phyloP scores from a whole-genome alignment of 208 protist genomes.

The Porcisia deanei region DNA sequence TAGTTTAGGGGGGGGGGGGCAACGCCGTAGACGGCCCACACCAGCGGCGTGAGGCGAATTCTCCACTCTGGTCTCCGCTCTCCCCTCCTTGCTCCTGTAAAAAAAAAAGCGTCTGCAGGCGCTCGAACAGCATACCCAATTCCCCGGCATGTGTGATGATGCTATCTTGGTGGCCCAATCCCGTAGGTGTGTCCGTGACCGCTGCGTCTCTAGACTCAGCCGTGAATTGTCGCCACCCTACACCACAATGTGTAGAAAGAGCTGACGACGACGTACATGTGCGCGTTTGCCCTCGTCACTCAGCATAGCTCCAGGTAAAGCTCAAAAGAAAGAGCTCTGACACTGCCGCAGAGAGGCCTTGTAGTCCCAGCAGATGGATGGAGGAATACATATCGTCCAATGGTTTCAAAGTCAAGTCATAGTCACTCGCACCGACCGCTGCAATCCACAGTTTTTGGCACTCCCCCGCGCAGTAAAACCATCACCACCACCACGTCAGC shows the following conservation, averaged over 20 bases:
- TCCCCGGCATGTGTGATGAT: neutral
- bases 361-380: neutral
- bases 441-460: neutral
- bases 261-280: constrained; percentile 51
- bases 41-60: constrained; percentile 29
- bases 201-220: constrained; percentile 2
- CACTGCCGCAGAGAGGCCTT: constrained; percentile 5
- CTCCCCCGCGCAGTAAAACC: constrained; percentile 29
- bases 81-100: neutral
- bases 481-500: constrained; percentile 42
- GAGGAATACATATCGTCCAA: neutral
- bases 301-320: constrained; percentile 49
- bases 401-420: neutral
- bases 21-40: constrained; percentile 42
- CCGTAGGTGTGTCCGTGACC: neutral
- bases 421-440: neutral
- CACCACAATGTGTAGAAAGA: constrained; percentile 48
- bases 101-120: constrained; percentile 18
- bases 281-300: constrained; percentile 50
- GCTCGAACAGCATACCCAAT: neutral
- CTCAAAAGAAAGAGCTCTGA: constrained; percentile 38
- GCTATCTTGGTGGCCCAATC: neutral
- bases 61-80: neutral
- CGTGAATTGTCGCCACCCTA: constrained; percentile 7
- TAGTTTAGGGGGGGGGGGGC: constrained; percentile 47